phyloP scores from a whole-genome alignment of 176 grass and related monocot species.

The Lolium multiflorum region DNA sequence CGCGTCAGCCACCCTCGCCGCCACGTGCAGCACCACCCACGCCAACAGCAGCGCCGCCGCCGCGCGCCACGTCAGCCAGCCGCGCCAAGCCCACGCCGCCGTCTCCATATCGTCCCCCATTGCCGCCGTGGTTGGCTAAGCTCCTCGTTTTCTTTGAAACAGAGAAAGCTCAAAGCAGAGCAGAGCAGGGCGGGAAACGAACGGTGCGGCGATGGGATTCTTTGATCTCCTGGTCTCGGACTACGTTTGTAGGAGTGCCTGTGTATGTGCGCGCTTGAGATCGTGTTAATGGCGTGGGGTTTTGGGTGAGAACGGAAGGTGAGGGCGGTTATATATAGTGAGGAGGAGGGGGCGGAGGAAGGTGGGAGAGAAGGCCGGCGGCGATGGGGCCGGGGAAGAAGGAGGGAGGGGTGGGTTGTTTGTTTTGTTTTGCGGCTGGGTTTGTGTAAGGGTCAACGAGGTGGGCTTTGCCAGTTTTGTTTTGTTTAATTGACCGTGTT shows the following conservation, averaged over 20 bases:
- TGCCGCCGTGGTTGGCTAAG: not conserved
- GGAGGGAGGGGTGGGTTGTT: constrained; percentile 14
- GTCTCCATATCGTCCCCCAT: constrained; percentile 44
- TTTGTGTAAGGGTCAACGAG: constrained; percentile 67
- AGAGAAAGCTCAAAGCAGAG: constrained; percentile 23
- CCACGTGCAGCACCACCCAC: constrained; percentile 60
- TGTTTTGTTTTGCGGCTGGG: constrained; percentile 30
- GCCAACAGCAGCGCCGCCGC: not conserved
- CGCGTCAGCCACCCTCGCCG: constrained; percentile 60
- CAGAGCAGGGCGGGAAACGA: constrained; percentile 10
- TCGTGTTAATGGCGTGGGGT: constrained; percentile 29
- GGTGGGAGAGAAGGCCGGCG: constrained; percentile 38
- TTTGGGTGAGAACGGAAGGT: constrained; percentile 48
- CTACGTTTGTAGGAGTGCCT: not conserved
- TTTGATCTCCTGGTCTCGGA: constrained; percentile 13
- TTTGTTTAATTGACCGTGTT: constrained; percentile 57
- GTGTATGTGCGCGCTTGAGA: not conserved
- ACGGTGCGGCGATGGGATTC: not conserved
- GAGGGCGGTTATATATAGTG: constrained; percentile 65
- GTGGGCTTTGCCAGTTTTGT: constrained; percentile 35
- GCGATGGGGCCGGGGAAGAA: constrained; percentile 46
- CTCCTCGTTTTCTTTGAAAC: constrained; percentile 15
- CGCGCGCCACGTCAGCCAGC: constrained; percentile 50
- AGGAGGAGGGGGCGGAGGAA: not conserved
- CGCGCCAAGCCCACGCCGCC: constrained; percentile 10